A percentile compares a stretch with the other conserved stretches of the same genome.
These are phyloP conservation scores for Termitomyces eurrhizus DNA, from an alignment of 768 basidiomycete genomes.

Conservation along the genomic window DNA sequence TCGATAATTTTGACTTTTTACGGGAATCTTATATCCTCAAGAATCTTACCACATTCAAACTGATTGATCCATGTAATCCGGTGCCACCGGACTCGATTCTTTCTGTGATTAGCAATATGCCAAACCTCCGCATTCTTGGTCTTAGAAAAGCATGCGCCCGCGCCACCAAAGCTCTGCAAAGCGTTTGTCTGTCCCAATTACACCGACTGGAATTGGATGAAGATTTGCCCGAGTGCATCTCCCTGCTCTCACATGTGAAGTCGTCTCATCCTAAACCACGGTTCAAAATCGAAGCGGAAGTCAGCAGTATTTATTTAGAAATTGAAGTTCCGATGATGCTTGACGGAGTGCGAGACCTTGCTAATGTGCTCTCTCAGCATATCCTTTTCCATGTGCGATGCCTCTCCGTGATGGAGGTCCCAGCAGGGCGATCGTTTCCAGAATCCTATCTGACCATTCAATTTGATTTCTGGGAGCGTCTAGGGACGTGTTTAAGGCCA, in stretches of 20 bases:
- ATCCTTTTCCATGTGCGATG: neutral
- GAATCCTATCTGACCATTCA: neutral
- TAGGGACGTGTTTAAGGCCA: neutral
- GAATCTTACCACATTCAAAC: neutral
- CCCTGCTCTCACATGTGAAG: neutral
- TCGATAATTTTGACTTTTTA: neutral
- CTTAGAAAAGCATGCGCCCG: neutral
- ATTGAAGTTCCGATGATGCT: neutral
- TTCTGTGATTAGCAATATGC: too few relatives aligned
- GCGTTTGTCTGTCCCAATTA: neutral
- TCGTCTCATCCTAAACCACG: neutral
- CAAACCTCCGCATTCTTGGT: neutral
- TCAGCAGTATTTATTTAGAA: neutral
- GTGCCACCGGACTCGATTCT: neutral
- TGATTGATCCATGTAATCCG: neutral
- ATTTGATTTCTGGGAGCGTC: neutral
- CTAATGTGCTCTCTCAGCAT: neutral
- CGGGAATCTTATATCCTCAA: neutral
- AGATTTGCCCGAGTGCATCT: neutral
- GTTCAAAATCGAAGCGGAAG: neutral
- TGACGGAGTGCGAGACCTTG: neutral
- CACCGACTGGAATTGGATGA: neutral
- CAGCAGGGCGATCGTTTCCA: too few relatives aligned
- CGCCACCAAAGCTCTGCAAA: neutral
- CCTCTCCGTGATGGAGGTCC: neutral